Evolutionary conservation across 2,329 filamentous ascomycete species (phyloP).

Genomic region (Tolypocladium tropicale): DNA sequence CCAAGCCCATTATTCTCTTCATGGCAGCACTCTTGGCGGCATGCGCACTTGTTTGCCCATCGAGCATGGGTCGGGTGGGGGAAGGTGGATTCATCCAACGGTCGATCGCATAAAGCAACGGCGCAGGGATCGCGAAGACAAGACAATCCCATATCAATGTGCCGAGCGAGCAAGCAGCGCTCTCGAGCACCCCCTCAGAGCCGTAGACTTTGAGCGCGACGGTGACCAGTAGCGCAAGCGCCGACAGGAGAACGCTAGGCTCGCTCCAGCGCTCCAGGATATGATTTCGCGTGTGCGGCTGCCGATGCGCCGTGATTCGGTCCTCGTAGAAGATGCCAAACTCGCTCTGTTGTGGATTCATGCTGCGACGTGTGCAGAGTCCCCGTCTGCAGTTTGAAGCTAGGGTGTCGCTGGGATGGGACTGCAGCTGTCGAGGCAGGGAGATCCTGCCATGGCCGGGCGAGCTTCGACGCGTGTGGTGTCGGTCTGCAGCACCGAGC

Average conservation of each 20-base stretch:
- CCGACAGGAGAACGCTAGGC: slow-evolving; percentile 23
- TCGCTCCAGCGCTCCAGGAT: slow-evolving; percentile 22
- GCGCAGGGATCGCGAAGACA: slow-evolving; percentile 45
- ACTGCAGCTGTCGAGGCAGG: slow-evolving; percentile 3
- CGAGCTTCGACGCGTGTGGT: neutral
- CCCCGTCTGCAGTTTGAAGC: slow-evolving; percentile 8
- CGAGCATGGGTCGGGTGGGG: slow-evolving; percentile 26
- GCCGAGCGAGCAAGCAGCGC: slow-evolving; percentile 14
- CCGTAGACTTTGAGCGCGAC: slow-evolving; percentile 23
- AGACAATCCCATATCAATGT: slow-evolving; percentile 51
- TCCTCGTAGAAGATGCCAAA: slow-evolving; percentile 25
- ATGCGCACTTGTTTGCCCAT: slow-evolving; percentile 30
- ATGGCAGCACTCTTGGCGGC: slow-evolving; percentile 56
- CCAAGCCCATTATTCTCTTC: slow-evolving; percentile 51
- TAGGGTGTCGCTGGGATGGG: neutral
- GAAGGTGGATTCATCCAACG: slow-evolving; percentile 40
- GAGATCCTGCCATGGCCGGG: slow-evolving; percentile 10
- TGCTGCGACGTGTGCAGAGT: slow-evolving; percentile 15
- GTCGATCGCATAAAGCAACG: slow-evolving; percentile 47
- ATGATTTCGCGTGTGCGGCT: slow-evolving; percentile 14
- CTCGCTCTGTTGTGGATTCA: slow-evolving; percentile 21
- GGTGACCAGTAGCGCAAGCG: slow-evolving; percentile 20
- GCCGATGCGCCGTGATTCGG: slow-evolving; percentile 21
- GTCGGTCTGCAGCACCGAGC: neutral
- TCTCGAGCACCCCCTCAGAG: slow-evolving; percentile 19